Evolutionary conservation across 441 rosid genomes (phyloP), one percentile per base, ranked within the genome.

Genomic region (Erysimum cheiri): DNA sequence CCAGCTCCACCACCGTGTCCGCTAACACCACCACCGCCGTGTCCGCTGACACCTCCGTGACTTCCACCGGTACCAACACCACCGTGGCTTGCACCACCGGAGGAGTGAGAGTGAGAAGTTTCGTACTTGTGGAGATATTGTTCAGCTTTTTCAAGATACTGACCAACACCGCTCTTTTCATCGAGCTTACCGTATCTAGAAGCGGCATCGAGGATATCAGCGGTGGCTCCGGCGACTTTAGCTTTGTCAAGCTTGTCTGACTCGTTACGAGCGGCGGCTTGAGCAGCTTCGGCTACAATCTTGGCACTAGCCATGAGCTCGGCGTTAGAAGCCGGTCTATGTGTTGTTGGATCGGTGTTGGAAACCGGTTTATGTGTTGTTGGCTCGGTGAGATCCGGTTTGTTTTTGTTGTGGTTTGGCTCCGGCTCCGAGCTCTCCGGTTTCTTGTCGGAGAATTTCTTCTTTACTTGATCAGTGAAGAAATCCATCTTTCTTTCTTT

Each of bases 271-370:
- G 87, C 49, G 5, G 86, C 62, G 61, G 85, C 44, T 71, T 83
- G 80, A 44, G 88, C 88, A 3, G 93, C 93, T 14, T 55, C 84
- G 0, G 90, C 83, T 47, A 90, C 83, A 47, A 82, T 11, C 80
- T 88, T 88, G 70, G 93, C 91, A 43, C 91, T 85, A 19, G 87
- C 75, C 70, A 88, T 43, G 36, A 90, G 84, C 77, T 86, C 88
- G 0, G 84, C 72, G 71, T 81, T 62, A 0, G 90, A 35, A 48
- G 80, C 78, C 2, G 73, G 75, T 13, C 52, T 68, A 17, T 80
- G 80, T 17, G 66, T 39, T 31, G 59, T 13, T 41, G 67, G 15
- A 11, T 58, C 57, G 4, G 71, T 2, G 62, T 17, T 40, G 2
- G 78, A 69, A 62, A 49, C 78, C 17, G 78, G 74, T 47, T 41